These are phyloP conservation scores for Leccinum cinnamomeum DNA, from an alignment of 1,284 basidiomycete genomes.

Conservation along the genomic window DNA sequence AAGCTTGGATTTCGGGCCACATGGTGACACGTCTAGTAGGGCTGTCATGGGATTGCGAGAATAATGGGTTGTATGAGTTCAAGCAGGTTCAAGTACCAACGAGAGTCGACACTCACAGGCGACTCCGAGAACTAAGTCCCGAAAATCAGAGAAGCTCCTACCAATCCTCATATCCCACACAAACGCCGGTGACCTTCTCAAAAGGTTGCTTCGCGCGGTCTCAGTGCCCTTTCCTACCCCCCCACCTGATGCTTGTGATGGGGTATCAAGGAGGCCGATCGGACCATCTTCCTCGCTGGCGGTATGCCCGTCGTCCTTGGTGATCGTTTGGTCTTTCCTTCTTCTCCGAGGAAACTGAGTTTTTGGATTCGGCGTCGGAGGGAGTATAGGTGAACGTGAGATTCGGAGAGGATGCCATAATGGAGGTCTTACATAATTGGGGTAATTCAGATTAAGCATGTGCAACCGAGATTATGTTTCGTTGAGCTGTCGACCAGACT, in stretches of 20 bases:
- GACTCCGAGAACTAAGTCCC: no score
- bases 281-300: slow-evolving; percentile 29
- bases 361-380: slow-evolving; percentile 25
- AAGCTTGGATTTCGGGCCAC: no score
- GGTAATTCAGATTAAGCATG: slow-evolving; percentile 43
- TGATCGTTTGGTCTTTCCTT: slow-evolving; percentile 25
- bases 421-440: slow-evolving; percentile 41
- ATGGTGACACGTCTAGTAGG: no score
- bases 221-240: no score
- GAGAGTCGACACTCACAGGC: no score
- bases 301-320: slow-evolving; percentile 28
- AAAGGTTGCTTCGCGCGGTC: no score
- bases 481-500: slow-evolving; percentile 35
- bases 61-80: no score
- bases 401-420: slow-evolving; percentile 43
- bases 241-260: slow-evolving; percentile 11
- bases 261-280: slow-evolving; percentile 17
- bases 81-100: no score
- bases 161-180: no score
- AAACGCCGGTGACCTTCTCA: no score
- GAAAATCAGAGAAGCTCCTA: no score
- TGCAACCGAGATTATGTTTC: slow-evolving; percentile 42
- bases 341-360: slow-evolving; percentile 22
- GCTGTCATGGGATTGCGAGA: no score
- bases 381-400: slow-evolving; percentile 24